phyloP scores from a whole-genome alignment of 306 rosid species.

The Castanea mollissima region DNA sequence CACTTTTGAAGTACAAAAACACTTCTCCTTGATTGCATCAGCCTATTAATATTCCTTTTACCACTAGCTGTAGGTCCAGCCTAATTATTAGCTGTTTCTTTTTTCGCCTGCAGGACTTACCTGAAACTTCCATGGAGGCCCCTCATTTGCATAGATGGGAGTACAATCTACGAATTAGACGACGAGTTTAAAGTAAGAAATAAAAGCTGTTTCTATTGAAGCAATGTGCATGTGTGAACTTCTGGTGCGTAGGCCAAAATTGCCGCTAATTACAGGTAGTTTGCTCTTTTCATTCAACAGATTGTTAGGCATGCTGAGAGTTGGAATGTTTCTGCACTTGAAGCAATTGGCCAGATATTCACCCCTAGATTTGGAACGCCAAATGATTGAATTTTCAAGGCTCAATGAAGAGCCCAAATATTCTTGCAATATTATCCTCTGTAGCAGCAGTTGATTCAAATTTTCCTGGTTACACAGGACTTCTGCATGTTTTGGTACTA shows the following conservation, averaged over 20 bases:
- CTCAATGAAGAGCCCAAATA: neutral
- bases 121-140: slow-evolving; percentile 95
- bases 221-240: neutral
- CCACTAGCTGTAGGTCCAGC: neutral
- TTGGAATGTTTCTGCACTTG: slow-evolving; percentile 81
- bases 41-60: neutral
- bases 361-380: slow-evolving; percentile 37
- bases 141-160: slow-evolving; percentile 68
- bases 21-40: neutral
- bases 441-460: neutral
- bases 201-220: slow-evolving; percentile 3
- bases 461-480: neutral
- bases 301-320: slow-evolving; percentile 84
- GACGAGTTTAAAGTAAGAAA: slow-evolving; percentile 50
- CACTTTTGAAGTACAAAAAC: neutral
- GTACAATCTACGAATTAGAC: slow-evolving; percentile 65
- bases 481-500: neutral
- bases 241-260: neutral
- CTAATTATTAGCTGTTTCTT: neutral
- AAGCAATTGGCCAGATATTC: slow-evolving; percentile 84
- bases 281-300: slow-evolving; percentile 38
- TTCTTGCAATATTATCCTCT: neutral
- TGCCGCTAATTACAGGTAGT: slow-evolving; percentile 11
- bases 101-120: slow-evolving; percentile 64
- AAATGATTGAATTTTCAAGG: slow-evolving; percentile 15